Conservation (phyloP, 306 rosid genomes). For the Ormosia emarginata region DNA sequence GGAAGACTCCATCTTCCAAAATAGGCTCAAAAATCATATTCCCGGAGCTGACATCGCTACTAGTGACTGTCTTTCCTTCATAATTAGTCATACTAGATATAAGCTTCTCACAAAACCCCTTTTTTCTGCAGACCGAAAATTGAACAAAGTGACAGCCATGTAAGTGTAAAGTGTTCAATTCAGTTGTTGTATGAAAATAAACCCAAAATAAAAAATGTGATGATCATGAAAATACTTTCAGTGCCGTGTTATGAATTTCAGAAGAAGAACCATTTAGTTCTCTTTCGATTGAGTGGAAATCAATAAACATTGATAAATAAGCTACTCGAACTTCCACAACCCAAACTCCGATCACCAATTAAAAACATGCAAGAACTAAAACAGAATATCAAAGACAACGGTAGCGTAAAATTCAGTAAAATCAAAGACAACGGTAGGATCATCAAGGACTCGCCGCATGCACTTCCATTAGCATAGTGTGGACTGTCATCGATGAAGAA, state of each 20-base stretch:
- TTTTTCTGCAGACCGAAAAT: slow-evolving; percentile 42
- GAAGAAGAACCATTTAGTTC: neutral
- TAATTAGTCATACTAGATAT: slow-evolving; percentile 46
- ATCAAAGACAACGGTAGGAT: neutral
- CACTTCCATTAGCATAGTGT: neutral
- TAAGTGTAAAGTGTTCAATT: neutral
- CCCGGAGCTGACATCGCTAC: slow-evolving; percentile 45
- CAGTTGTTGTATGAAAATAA: neutral
- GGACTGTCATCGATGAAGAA: neutral
- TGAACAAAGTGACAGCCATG: slow-evolving; percentile 2
- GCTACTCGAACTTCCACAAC: neutral
- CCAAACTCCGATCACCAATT: neutral
- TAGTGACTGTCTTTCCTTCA: slow-evolving; percentile 27
- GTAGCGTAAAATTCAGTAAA: neutral
- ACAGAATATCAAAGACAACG: neutral
- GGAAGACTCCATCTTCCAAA: slow-evolving; percentile 72
- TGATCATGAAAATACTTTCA: slow-evolving; percentile 1
- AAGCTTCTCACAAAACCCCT: slow-evolving; percentile 33
- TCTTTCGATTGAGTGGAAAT: neutral
- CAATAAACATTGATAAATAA: neutral
- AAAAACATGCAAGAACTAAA: neutral
- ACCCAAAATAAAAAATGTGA: neutral
- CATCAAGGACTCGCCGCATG: neutral
- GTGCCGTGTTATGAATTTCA: neutral
- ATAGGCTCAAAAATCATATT: slow-evolving; percentile 73